Evolutionary conservation across 2,329 filamentous ascomycete species (phyloP), one percentile per base, ranked within the genome.

Genomic region (Trichoderma pleuroti): DNA sequence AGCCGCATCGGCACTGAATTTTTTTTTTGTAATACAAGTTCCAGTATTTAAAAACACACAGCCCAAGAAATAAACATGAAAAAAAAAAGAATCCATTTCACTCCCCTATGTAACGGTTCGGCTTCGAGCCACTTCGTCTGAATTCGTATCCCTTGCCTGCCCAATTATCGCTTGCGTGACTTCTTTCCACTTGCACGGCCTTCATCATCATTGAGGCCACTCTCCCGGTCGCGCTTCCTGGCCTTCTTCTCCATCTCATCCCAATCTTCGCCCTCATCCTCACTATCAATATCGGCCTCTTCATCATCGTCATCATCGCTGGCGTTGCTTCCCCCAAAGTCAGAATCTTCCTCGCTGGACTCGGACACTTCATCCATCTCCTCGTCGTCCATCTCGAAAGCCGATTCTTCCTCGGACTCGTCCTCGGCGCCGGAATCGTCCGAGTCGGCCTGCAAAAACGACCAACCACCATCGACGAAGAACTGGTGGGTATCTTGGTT

Each of bases 401-500:
- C 94, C 4, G 90, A 93, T 81, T 98, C 96, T 78, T 97, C 92
- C 72, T 96, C 92, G 68, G 96, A 93, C 73, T 93, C 91, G 12
- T 92, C 90, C 1, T 89, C 90, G 1, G 84, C 88, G 56, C 88
- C 93, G 74, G 97, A 94, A 16, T 92, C 93, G 77, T 98, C 96
- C 0, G 92, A 94, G 72, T 98, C 95, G 42, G 91, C 91, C 68
- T 91, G 90, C 71, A 99, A 81, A 87, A 99, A 98, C 2, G 90
- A 92, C 96, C 96, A 99, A 59, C 96, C 96, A 36, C 97, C 96
- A 74, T 98, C 95, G 5, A 87, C 89, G 81, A 98, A 99, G 88
- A 99, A 99, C 76, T 92, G 89, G 79, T 99, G 95, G 2, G 96
- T 93, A 79, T 99, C 94, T 42, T 92, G 91, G 24, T 92, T 95